Evolutionary conservation across 2,329 filamentous ascomycete species (phyloP).

Genomic region (Cadophora luteo-olivacea): DNA sequence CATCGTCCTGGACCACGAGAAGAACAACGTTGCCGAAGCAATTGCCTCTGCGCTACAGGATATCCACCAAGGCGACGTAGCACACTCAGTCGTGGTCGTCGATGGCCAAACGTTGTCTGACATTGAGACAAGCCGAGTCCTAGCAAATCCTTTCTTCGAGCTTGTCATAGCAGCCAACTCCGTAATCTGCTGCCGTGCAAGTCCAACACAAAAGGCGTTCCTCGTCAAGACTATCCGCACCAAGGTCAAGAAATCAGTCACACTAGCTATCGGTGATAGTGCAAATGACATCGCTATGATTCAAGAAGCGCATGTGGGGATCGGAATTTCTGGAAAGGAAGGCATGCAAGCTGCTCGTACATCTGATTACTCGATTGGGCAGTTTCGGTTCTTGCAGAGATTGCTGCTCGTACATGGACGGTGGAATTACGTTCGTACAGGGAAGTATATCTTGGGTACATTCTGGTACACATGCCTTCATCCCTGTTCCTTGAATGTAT

Average conservation of each 20-base stretch:
- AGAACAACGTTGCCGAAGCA: constrained; percentile 32
- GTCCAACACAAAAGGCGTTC: constrained; percentile 86
- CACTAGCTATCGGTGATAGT: constrained; percentile 88
- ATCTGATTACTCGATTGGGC: constrained; percentile 87
- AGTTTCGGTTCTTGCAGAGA: constrained; percentile 85
- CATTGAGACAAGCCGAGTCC: constrained; percentile 68
- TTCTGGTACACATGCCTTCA: too few relatives aligned
- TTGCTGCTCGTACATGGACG: constrained; percentile 83
- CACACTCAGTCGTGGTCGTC: constrained; percentile 83
- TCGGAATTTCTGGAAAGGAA: constrained; percentile 90
- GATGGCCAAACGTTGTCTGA: constrained; percentile 78
- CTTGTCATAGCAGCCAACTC: constrained; percentile 81
- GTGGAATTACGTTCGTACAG: constrained; percentile 88
- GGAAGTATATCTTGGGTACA: constrained; percentile 85
- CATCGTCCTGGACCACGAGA: constrained; percentile 72
- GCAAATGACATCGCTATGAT: constrained; percentile 97
- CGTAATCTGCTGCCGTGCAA: constrained; percentile 90
- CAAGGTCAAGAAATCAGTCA: constrained; percentile 74
- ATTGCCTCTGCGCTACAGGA: constrained; percentile 18
- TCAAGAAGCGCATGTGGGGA: constrained; percentile 83
- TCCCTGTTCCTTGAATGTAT: too few relatives aligned
- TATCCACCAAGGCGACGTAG: constrained; percentile 29
- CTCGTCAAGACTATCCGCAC: constrained; percentile 80
- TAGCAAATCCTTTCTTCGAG: constrained; percentile 72
- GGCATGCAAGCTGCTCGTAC: constrained; percentile 87